These are phyloP conservation scores for Ilyonectria sp. DNA, from an alignment of 2,329 filamentous ascomycete species.

Conservation along the genomic window DNA sequence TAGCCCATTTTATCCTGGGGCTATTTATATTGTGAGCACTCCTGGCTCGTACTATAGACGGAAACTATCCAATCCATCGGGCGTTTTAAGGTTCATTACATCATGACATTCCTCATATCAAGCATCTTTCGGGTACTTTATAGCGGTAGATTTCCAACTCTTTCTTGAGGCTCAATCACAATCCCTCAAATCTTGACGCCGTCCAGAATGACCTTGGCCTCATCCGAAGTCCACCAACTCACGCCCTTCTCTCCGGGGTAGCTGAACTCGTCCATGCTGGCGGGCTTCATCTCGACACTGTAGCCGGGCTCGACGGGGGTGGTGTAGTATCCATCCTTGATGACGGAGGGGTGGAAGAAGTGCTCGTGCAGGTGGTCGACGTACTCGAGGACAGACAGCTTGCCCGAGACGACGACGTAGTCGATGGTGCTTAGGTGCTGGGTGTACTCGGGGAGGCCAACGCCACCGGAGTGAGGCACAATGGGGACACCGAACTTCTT, in stretches of 20 bases:
- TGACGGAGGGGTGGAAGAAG: constrained; percentile 85
- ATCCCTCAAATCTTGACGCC: constrained; percentile 65
- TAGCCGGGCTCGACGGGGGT: constrained; percentile 89
- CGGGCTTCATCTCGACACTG: constrained; percentile 93
- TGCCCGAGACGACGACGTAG: constrained; percentile 88
- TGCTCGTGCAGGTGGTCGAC: constrained; percentile 96
- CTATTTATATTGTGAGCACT: constrained; percentile 6
- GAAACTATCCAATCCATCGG: constrained; percentile 15
- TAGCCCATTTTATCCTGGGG: not conserved
- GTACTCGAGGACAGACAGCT: constrained; percentile 88
- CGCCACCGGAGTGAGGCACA: constrained; percentile 90
- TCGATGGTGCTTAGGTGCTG: constrained; percentile 94
- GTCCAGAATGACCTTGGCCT: constrained; percentile 82
- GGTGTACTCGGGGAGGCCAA: constrained; percentile 93
- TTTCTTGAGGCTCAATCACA: constrained; percentile 6
- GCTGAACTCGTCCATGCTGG: constrained; percentile 84
- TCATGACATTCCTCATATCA: constrained; percentile 17
- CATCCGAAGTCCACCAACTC: constrained; percentile 89
- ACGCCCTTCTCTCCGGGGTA: constrained; percentile 84
- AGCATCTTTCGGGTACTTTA: not conserved
- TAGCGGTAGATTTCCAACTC: constrained; percentile 5
- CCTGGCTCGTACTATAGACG: constrained; percentile 12
- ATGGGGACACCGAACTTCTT: constrained; percentile 85
- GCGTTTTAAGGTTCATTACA: constrained; percentile 25
- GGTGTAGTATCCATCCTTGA: constrained; percentile 89